Percentiles rank a stretch among this genome's conserved stretches.
These are phyloP conservation scores for Daldinia bambusicola DNA, from an alignment of 495 filamentous ascomycete genomes.

Conservation along the genomic window DNA sequence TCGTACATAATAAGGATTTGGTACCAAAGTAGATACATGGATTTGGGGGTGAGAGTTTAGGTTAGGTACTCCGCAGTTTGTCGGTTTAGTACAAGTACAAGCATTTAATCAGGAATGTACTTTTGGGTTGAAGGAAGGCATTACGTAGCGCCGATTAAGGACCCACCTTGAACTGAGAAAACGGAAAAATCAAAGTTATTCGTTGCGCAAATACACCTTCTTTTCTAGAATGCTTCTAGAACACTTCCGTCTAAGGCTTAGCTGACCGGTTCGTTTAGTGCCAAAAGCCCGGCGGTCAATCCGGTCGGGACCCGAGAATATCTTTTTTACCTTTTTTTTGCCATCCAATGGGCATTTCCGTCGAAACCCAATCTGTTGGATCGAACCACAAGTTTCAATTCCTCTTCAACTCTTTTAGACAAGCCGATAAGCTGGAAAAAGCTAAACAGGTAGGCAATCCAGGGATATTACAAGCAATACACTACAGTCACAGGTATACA, in stretches of 20 bases:
- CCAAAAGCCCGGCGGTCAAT: conserved; percentile 35
- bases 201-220: conserved; percentile 17
- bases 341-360: conserved; percentile 32
- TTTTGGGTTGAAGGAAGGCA: conserved; percentile 12
- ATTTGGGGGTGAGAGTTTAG: neutral
- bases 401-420: neutral
- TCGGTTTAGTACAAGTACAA: conserved; percentile 20
- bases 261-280: conserved; percentile 26
- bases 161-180: conserved; percentile 10
- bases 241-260: conserved; percentile 33
- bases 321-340: neutral
- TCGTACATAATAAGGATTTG: neutral
- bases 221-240: conserved; percentile 47
- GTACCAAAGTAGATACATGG: neutral
- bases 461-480: neutral
- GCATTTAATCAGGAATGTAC: neutral
- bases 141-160: conserved; percentile 39
- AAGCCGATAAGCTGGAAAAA: too few species aligned
- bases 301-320: conserved; percentile 40
- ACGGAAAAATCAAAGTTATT: conserved; percentile 22
- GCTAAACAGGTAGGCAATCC: too few species aligned
- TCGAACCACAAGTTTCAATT: conserved; percentile 3
- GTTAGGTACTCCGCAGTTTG: conserved; percentile 24
- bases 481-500: neutral
- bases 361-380: conserved; percentile 3